Evolutionary conservation across 495 filamentous ascomycete genomes (phyloP), one percentile per base, ranked within the genome.

Genomic region (Neurospora sp.): DNA sequence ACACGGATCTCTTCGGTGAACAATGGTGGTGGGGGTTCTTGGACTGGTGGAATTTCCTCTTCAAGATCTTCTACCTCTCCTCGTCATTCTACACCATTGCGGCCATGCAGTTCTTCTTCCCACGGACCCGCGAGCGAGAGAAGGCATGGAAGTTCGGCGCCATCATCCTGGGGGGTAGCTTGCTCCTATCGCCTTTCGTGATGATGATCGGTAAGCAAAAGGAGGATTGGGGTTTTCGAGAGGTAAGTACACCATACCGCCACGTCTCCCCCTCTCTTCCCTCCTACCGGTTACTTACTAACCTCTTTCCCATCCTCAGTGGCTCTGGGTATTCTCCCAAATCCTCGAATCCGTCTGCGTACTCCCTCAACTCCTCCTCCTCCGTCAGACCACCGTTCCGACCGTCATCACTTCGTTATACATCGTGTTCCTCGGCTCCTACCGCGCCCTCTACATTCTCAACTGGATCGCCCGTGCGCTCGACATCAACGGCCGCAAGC

Each of bases 361-460:
- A 12, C 88, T 98, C 18, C 96, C 96, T 0, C 96, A 99, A 77
- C 89, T 98, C 0, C 86, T 97, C 14, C 89, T 98, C 35, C 89
- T 98, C 35, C 92, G 96, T 66, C 94, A 98, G 79, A 98, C 96
- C 27, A 93, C 90, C 40, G 94, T 98, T 4, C 96, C 96, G 3
- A 98, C 96, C 12, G 96, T 97, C 44, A 94, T 99, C 82, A 93
- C 97, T 78, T 96, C 93, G 9, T 97, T 92, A 83, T 99, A 99
- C 81, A 91, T 98, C 62, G 83, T 95, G 39, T 89, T 93, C 7
- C 87, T 98, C 2, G 96, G 96, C 39, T 90, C 91, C 14, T 99
- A 98, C 85, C 92, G 96, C 71, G 92, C 85, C 44, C 87, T 98
- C 71, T 98, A 98, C 84, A 90, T 97, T 74, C 82, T 97, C 66